Conservation (phyloP, 2,329 filamentous ascomycete species). For the Gnomoniopsis smithogilvyi region DNA sequence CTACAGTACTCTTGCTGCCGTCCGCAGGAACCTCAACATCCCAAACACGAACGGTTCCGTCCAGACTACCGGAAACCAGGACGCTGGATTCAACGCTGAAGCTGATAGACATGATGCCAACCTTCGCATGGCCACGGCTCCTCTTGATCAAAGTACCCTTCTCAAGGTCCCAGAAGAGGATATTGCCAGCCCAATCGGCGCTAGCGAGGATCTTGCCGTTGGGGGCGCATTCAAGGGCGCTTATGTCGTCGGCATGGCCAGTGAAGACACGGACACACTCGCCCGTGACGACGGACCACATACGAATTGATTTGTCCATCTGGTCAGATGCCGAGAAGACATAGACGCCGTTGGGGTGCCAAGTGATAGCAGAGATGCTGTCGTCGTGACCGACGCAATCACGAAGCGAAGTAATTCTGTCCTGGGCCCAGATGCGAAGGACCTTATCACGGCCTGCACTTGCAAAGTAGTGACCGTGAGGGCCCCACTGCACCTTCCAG, state of each 20-base stretch:
- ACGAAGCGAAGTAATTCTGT: constrained; percentile 84
- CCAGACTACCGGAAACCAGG: constrained; percentile 84
- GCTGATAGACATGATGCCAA: constrained; percentile 87
- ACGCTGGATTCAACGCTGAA: constrained; percentile 93
- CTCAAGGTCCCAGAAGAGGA: constrained; percentile 92
- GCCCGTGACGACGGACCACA: constrained; percentile 93
- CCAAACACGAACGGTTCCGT: constrained; percentile 92
- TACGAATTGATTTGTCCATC: constrained; percentile 83
- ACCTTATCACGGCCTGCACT: constrained; percentile 87
- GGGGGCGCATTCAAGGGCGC: constrained; percentile 77
- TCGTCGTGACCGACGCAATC: constrained; percentile 91
- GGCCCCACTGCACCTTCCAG: constrained; percentile 85
- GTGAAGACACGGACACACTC: constrained; percentile 88
- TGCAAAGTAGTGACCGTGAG: constrained; percentile 92
- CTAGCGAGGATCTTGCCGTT: constrained; percentile 90
- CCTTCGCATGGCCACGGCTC: constrained; percentile 89
- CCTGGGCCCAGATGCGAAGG: constrained; percentile 86
- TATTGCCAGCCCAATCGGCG: constrained; percentile 83
- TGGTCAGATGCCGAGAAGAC: constrained; percentile 89
- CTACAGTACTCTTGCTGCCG: constrained; percentile 50
- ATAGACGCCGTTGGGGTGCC: constrained; percentile 93
- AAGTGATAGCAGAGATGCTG: constrained; percentile 85
- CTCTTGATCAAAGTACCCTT: constrained; percentile 84
- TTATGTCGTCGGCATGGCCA: constrained; percentile 86
- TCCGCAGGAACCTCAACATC: constrained; percentile 75